Conservation (phyloP, 805 yeast genomes). For the Starmerella sp. region DNA sequence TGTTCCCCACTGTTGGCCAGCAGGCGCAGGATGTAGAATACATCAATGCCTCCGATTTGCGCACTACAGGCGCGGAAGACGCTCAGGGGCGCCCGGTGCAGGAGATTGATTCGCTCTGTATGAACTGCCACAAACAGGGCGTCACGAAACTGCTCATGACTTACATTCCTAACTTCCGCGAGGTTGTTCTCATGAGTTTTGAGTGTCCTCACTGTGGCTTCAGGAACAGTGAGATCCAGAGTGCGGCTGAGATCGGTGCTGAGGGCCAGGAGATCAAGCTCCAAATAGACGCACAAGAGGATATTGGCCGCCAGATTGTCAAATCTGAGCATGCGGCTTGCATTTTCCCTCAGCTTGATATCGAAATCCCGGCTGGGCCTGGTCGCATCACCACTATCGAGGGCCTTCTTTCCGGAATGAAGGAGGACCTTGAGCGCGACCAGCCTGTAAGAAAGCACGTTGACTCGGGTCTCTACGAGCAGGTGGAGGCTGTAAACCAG, state of each 20-base stretch:
- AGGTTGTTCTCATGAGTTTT: slow-evolving; percentile 86
- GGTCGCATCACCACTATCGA: slow-evolving; percentile 91
- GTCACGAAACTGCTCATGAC: slow-evolving; percentile 74
- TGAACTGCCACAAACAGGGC: slow-evolving; percentile 88
- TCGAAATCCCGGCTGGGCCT: slow-evolving; percentile 89
- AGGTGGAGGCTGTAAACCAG: slow-evolving; percentile 56
- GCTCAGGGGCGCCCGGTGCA: slow-evolving; percentile 89
- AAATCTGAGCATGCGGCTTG: slow-evolving; percentile 79
- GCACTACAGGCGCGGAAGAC: slow-evolving; percentile 66
- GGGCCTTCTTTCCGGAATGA: slow-evolving; percentile 75
- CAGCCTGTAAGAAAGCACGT: slow-evolving; percentile 66
- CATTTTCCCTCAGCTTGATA: slow-evolving; percentile 70
- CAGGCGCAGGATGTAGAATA: slow-evolving; percentile 35
- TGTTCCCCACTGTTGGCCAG: slow-evolving; percentile 24
- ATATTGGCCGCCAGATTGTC: slow-evolving; percentile 81
- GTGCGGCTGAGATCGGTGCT: slow-evolving; percentile 87
- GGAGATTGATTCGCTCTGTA: slow-evolving; percentile 87
- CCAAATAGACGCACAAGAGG: slow-evolving; percentile 55
- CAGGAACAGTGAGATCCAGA: slow-evolving; percentile 84
- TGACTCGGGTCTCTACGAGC: slow-evolving; percentile 64
- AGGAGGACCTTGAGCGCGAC: slow-evolving; percentile 64
- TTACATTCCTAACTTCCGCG: slow-evolving; percentile 81
- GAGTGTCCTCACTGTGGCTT: slow-evolving; percentile 91
- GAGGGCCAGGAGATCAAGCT: slow-evolving; percentile 69
- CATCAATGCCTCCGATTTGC: slow-evolving; percentile 39